Conservation (phyloP, 2,329 filamentous ascomycete genomes). For the Cryphonectria radicalis region DNA sequence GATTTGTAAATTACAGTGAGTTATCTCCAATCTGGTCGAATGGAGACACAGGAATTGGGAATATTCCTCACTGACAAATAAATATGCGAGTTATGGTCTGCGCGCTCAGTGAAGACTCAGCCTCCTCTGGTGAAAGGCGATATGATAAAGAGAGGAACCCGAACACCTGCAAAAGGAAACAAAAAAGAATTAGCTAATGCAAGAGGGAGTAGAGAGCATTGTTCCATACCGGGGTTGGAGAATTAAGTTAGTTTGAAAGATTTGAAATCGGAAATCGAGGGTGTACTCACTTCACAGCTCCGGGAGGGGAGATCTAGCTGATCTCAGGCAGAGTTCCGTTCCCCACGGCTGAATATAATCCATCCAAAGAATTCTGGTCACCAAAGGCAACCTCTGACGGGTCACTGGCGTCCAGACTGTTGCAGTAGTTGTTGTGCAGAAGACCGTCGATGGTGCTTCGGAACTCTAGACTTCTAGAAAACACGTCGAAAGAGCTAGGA, state of each 20-base stretch:
- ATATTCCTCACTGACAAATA: slow-evolving; percentile 55
- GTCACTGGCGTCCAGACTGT: slow-evolving; percentile 39
- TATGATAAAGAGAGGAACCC: slow-evolving; percentile 59
- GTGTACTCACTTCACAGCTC: slow-evolving; percentile 44
- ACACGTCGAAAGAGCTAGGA: slow-evolving; percentile 15
- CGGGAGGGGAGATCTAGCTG: slow-evolving; percentile 55
- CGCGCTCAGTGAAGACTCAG: slow-evolving; percentile 57
- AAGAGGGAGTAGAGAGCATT: not conserved
- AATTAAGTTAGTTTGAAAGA: slow-evolving; percentile 27
- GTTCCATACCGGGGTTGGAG: slow-evolving; percentile 37
- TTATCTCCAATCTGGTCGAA: no score
- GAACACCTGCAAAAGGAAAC: slow-evolving; percentile 40
- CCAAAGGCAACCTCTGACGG: slow-evolving; percentile 45
- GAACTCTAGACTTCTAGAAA: slow-evolving; percentile 46
- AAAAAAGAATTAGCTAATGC: not conserved
- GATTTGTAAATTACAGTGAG: no score
- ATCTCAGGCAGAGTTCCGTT: slow-evolving; percentile 56
- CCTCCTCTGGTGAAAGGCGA: slow-evolving; percentile 60
- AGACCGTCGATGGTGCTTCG: slow-evolving; percentile 42
- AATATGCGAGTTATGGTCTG: slow-evolving; percentile 60
- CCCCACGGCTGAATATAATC: slow-evolving; percentile 54
- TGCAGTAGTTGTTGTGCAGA: slow-evolving; percentile 43
- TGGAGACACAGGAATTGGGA: not conserved
- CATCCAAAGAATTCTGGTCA: slow-evolving; percentile 44
- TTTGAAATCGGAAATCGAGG: not conserved